These are phyloP conservation scores for Mentha longifolia DNA, from an alignment of 257 asterid species.

Conservation along the genomic window DNA sequence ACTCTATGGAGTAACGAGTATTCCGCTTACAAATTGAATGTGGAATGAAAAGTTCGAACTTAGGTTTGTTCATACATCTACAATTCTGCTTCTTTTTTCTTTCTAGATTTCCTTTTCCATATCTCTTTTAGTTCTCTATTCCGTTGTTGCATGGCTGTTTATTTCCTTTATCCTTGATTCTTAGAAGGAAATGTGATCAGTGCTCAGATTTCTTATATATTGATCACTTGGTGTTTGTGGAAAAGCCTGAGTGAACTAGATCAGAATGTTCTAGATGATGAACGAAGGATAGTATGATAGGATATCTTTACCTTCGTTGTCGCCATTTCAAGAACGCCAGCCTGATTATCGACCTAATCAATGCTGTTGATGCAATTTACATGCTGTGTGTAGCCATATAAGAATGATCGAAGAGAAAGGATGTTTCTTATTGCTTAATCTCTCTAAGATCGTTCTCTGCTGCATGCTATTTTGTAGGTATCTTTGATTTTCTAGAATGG, in stretches of 20 bases:
- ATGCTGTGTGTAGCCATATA: not conserved
- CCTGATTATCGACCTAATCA: not conserved
- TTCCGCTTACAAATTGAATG: not conserved
- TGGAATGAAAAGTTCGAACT: not conserved
- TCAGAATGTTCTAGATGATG: not conserved
- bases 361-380: not conserved
- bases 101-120: not conserved
- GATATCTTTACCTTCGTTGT: not conserved
- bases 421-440: not conserved
- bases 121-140: not conserved
- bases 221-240: conserved; percentile 32
- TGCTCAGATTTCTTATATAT: not conserved
- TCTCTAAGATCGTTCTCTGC: not conserved
- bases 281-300: not conserved
- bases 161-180: not conserved
- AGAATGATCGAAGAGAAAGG: not conserved
- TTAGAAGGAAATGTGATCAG: not conserved
- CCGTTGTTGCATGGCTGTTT: not conserved
- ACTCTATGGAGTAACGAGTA: not conserved
- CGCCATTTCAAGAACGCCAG: not conserved
- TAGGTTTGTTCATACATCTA: not conserved
- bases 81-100: too few relatives aligned
- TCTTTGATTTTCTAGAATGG: conserved; percentile 51
- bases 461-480: conserved; percentile 4
- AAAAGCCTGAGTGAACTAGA: conserved; percentile 34